Percentiles rank a stretch among this genome's conserved stretches.
phyloP scores from a whole-genome alignment of 176 grass and related monocot genomes.

The Avena eriantha region DNA sequence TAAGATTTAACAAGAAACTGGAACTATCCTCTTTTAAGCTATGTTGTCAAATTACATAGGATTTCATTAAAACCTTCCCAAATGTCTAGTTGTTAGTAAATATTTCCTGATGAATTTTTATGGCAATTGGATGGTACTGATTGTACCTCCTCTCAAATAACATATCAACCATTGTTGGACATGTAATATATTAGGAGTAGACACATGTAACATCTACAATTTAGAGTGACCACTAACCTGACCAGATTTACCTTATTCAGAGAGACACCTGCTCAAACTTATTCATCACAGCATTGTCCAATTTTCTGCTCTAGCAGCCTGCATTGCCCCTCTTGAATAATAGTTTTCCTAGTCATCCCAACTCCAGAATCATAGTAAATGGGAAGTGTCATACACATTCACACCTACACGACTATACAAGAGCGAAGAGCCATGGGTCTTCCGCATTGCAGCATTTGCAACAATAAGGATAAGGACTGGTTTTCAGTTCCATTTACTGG shows the following conservation, averaged over 20 bases:
- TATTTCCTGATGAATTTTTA: background rate
- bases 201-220: background rate
- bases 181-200: background rate
- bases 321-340: background rate
- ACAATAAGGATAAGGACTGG: background rate
- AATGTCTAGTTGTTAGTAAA: background rate
- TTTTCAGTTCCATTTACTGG: background rate
- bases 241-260: background rate
- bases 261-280: background rate
- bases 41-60: background rate
- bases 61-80: background rate
- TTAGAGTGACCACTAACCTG: background rate
- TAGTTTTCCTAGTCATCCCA: background rate
- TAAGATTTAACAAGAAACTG: too few species aligned
- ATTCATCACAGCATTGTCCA: background rate
- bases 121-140: background rate
- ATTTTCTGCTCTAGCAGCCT: background rate
- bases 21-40: too few species aligned
- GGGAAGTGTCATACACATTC: background rate
- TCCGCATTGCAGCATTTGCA: background rate
- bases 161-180: constrained; percentile 1
- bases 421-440: background rate
- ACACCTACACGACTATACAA: background rate
- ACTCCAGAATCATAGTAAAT: background rate
- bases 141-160: background rate